phyloP scores from a whole-genome alignment of 805 yeast genomes.

The Ogataea henricii region DNA sequence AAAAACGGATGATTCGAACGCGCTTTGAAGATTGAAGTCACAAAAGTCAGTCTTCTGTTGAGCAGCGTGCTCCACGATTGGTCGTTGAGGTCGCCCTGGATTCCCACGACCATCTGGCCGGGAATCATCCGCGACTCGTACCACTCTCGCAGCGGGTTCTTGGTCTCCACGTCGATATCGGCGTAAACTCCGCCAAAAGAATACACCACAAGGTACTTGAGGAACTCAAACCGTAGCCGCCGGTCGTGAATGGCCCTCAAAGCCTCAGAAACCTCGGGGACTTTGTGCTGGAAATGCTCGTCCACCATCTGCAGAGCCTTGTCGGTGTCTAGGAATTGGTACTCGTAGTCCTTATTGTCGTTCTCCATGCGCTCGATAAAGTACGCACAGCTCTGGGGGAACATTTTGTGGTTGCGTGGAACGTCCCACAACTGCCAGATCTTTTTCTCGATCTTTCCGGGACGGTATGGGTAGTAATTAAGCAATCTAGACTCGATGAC shows the following conservation, averaged over 20 bases:
- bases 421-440: slow-evolving; percentile 24
- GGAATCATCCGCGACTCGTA: slow-evolving; percentile 18
- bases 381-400: slow-evolving; percentile 11
- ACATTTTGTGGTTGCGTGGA: slow-evolving; percentile 1
- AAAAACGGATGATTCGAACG: slow-evolving; percentile 28
- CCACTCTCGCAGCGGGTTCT: slow-evolving; percentile 39
- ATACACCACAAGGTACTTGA: slow-evolving; percentile 49
- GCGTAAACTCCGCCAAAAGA: slow-evolving; percentile 58
- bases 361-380: slow-evolving; percentile 13
- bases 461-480: slow-evolving; percentile 18
- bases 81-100: slow-evolving; percentile 25
- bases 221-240: slow-evolving; percentile 50
- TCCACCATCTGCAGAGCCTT: slow-evolving; percentile 14
- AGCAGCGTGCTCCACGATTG: slow-evolving; percentile 19
- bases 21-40: slow-evolving; percentile 24
- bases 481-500: slow-evolving; percentile 21
- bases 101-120: slow-evolving; percentile 22
- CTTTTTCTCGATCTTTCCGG: slow-evolving; percentile 18
- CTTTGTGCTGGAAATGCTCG: slow-evolving; percentile 13
- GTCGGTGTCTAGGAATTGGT: slow-evolving; percentile 11
- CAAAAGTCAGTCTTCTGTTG: slow-evolving; percentile 25
- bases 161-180: slow-evolving; percentile 53
- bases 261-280: slow-evolving; percentile 53
- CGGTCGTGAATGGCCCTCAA: slow-evolving; percentile 48
- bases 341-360: slow-evolving; percentile 7